phyloP scores from a whole-genome alignment of 768 basidiomycete species.

The Tulasnella sp. region DNA sequence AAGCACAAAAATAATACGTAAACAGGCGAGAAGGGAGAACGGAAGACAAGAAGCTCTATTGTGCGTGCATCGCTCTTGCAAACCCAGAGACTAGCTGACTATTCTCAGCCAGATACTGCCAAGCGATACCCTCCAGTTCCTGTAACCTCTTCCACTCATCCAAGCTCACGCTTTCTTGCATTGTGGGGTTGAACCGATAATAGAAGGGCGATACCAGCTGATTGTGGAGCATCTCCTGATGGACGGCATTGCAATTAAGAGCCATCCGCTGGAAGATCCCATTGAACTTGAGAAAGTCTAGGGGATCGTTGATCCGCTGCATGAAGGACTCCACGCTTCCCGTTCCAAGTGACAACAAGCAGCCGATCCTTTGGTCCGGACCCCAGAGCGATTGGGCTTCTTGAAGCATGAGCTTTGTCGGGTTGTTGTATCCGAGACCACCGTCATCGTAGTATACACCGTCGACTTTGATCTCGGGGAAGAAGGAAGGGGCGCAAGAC shows the following conservation, averaged over 20 bases:
- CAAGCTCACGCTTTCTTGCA: not conserved
- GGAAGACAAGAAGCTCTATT: too few relatives aligned
- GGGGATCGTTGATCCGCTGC: not conserved
- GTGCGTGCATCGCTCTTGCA: too few relatives aligned
- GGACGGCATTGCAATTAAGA: not conserved
- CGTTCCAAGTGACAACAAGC: slow-evolving; percentile 1
- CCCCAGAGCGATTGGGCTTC: slow-evolving; percentile 10
- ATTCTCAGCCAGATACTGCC: not conserved
- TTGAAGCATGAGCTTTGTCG: not conserved
- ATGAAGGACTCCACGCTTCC: not conserved
- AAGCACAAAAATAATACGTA: too few relatives aligned
- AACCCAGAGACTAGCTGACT: too few relatives aligned
- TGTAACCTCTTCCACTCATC: not conserved
- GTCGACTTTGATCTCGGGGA: not conserved
- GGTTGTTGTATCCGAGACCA: not conserved
- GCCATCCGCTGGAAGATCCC: not conserved
- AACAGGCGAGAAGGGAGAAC: too few relatives aligned
- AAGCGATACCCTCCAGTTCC: not conserved
- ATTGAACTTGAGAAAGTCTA: not conserved
- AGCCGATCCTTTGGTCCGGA: not conserved
- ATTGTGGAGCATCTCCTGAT: not conserved
- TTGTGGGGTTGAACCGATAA: not conserved
- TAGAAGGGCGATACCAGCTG: not conserved
- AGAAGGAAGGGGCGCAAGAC: not conserved
- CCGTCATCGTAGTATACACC: not conserved